phyloP scores from a whole-genome alignment of 805 yeast species.

The Pichia rugopelliculosa region DNA sequence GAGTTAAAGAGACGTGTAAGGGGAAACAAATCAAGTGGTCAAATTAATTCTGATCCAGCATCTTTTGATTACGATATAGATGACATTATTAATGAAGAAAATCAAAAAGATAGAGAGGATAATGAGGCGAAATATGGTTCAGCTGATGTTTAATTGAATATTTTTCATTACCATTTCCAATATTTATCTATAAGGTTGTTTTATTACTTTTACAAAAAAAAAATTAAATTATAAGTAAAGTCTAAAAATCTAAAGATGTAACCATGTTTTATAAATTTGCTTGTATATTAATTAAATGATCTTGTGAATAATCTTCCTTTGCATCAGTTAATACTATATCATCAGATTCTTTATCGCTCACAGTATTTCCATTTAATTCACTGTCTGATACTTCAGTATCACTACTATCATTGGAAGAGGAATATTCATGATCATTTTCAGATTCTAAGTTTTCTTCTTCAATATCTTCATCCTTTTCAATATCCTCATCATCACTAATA shows the following conservation, averaged over 20 bases:
- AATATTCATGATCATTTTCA: not conserved
- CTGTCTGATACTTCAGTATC: not conserved
- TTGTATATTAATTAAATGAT: constrained; percentile 5
- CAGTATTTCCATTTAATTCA: not conserved
- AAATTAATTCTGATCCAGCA: constrained; percentile 31
- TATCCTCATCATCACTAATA: constrained; percentile 14
- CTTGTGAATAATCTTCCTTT: too few relatives aligned
- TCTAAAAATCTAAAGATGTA: not conserved
- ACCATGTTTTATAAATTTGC: constrained; percentile 5
- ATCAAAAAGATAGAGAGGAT: constrained; percentile 15
- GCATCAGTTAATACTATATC: too few relatives aligned
- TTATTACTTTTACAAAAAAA: not conserved
- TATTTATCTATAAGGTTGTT: not conserved
- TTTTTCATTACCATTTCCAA: too few relatives aligned
- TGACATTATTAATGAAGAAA: constrained; percentile 35
- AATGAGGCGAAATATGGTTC: constrained; percentile 1
- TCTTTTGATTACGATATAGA: constrained; percentile 41
- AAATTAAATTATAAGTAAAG: not conserved
- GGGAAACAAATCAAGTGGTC: not conserved
- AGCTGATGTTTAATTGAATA: constrained; percentile 3
- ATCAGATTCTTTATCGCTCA: not conserved
- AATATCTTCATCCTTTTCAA: constrained; percentile 1
- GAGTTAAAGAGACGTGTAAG: constrained; percentile 16
- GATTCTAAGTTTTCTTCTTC: constrained; percentile 1
- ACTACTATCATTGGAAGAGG: not conserved